Evolutionary conservation across 805 yeast genomes (phyloP).

Genomic region (Candida yuanshanica): DNA sequence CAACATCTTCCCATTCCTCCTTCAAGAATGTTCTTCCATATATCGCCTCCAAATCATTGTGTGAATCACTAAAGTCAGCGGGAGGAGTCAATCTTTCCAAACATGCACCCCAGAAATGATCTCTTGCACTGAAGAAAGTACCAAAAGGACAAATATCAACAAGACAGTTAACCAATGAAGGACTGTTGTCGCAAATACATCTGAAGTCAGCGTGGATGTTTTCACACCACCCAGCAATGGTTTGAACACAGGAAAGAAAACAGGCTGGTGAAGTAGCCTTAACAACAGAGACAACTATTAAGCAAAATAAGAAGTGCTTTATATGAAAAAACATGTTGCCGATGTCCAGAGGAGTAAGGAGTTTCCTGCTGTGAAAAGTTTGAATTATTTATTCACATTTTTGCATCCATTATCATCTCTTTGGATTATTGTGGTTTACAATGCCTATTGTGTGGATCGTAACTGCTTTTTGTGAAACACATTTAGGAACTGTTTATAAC

Average conservation of each 20-base stretch:
- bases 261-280: constrained; percentile 47
- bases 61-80: background rate
- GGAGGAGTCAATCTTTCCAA: constrained; percentile 17
- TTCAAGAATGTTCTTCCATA: background rate
- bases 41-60: constrained; percentile 3
- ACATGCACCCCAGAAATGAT: constrained; percentile 45
- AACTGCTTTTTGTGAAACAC: too few species aligned
- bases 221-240: constrained; percentile 31
- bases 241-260: constrained; percentile 37
- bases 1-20: constrained; percentile 7
- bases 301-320: background rate
- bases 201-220: constrained; percentile 29
- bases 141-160: constrained; percentile 42
- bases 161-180: constrained; percentile 37
- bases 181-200: constrained; percentile 35
- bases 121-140: constrained; percentile 36
- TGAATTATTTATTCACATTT: too few species aligned
- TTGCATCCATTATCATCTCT: too few species aligned
- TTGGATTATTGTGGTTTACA: too few species aligned
- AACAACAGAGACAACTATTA: background rate
- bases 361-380: too few species aligned
- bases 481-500: background rate
- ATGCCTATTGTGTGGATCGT: too few species aligned
- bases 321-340: background rate
- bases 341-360: too few species aligned